Base-by-base conservation (phyloP, 164 flowering plant genomes). In the Akebia trifoliata region DNA sequence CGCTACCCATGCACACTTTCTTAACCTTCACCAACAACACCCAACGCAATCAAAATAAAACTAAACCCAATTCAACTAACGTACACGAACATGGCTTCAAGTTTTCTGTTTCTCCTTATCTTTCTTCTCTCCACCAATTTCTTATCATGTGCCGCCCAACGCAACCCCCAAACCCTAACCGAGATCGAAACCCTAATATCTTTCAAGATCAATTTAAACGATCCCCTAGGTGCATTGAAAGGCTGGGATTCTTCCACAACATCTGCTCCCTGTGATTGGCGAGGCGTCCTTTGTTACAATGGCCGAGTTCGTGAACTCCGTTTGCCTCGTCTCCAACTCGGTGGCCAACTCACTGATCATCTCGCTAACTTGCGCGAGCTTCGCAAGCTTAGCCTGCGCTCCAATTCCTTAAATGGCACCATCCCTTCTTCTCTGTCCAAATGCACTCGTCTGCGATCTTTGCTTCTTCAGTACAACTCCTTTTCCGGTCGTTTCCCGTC, bases 181-280 rank as follows among this genome's bases (percentile, higher is more conserved):
- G 86, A 90, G 61, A 75, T 80, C 46, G 56, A 77, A 53, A 82
- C 97, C 0, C 60, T 90, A 7, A 54, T 55, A 2, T 63, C 90
- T 0, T 76, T 92, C 74, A 80, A 74, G 68, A 69, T 55, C 37
- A 67, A 63, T 46, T 81, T 92, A 15, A 71, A 68, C 39, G 98
- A 92, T 40, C 96, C 96, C 0, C 81, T 79, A 22, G 89, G 82
- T 12, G 83, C 80, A 0, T 61, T 88, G n/a, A 57, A 28, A 69
- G 78, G 79, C 26, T 92, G 98, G 98, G 77, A 80, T 50, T 6
- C 78, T 0, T 58, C 89, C 40, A 73, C 93, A n/a, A 76, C 84
- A 0, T 48, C 62, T 11, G 90, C 98, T 31, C 98, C 98, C 7
- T 92, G 98, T 50, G 94, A 90, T 73, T 93, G 98, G 98, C 82